phyloP scores from a whole-genome alignment of 2,329 filamentous ascomycete species.

The Arthrocladium fulminans region DNA sequence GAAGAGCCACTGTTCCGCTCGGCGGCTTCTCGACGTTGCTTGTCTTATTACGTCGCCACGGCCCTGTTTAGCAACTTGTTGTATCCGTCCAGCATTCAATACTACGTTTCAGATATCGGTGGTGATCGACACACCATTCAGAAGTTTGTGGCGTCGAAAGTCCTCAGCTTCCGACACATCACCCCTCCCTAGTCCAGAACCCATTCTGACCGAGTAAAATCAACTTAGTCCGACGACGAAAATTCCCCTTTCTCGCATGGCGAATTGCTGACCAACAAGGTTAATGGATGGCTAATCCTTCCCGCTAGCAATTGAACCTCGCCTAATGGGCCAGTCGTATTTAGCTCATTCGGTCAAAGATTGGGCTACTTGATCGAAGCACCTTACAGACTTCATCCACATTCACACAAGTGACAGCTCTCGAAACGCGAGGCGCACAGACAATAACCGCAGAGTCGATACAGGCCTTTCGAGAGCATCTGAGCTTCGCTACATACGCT shows the following conservation, averaged over 20 bases:
- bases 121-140: too few relatives aligned
- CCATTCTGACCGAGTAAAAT: too few relatives aligned
- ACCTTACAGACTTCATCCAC: not conserved
- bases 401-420: too few relatives aligned
- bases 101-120: too few relatives aligned
- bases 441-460: not conserved
- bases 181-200: too few relatives aligned
- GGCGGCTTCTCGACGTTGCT: too few relatives aligned
- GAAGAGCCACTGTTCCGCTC: too few relatives aligned
- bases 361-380: not conserved
- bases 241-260: not conserved
- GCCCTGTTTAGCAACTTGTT: too few relatives aligned
- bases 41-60: too few relatives aligned
- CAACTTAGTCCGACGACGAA: not conserved
- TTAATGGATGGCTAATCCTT: not conserved
- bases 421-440: too few relatives aligned
- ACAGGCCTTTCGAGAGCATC: not conserved
- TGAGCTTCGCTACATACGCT: not conserved
- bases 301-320: not conserved
- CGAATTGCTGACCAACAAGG: constrained; percentile 3
- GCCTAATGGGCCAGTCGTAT: not conserved
- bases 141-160: not conserved
- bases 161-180: not conserved
- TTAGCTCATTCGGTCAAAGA: not conserved
- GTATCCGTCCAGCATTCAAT: too few relatives aligned